Evolutionary conservation across 768 basidiomycete species (phyloP), one percentile per base, ranked within the genome.

Genomic region (Postia placenta): DNA sequence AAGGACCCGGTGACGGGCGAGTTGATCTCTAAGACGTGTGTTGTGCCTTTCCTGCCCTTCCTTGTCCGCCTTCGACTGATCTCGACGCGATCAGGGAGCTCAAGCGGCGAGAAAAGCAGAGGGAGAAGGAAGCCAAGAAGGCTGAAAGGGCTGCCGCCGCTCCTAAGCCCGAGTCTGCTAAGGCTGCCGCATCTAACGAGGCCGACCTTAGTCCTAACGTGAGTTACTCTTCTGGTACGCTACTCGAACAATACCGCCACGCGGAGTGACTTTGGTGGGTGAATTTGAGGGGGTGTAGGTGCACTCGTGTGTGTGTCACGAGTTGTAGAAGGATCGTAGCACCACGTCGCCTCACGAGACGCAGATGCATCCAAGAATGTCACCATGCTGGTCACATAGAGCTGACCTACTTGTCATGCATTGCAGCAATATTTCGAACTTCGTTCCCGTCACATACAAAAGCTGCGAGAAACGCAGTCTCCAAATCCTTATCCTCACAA

Each of bases 401-500:
- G n/a, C n/a, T n/a, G n/a, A n/a, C n/a, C n/a, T n/a, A n/a, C n/a
- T n/a, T n/a, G n/a, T n/a, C n/a, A n/a, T n/a, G n/a, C n/a, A n/a
- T n/a, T n/a, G n/a, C 57, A 99, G 94, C 92, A 95, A 92, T 99
- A 97, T 75, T 95, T 86, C 64, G 93, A 97, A 63, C 71, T 92
- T 57, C 87, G 96, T 57, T 91, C 87, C 24, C 82, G 92, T 42
- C 83, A 89, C 58, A 92, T 99, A 59, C 79, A 83, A 54, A 80
- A 83, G 57, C 80, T 99, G 54, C 86, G 90, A 68, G 76, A 84
- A 63, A 87, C 88, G 24, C 86, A 87, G 65, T 67, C 78, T 5
- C 95, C 94, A 2, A 88, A 94, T 65, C 96, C 96, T 2, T 99
- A 98, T 73, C 96, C 96, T 5, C 96, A 99, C 84, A 99, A 99